A percentile compares a stretch with the other conserved stretches of the same genome.
phyloP scores from a whole-genome alignment of 345 rosid species.

The Gossypium stocksii region DNA sequence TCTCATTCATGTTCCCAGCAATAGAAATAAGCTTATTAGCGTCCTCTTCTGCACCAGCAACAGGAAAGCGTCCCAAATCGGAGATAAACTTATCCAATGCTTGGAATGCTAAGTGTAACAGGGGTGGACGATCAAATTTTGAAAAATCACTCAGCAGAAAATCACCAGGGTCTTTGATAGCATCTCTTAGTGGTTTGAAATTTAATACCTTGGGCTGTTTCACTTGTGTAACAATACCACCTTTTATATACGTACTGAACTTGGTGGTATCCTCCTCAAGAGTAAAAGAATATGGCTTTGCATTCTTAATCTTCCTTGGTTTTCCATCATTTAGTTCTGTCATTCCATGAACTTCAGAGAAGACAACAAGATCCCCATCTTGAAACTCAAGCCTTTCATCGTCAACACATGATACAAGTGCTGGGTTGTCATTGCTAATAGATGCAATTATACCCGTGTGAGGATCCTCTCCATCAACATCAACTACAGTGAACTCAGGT shows the following conservation, averaged over 20 bases:
- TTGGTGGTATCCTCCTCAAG: conserved; percentile 85
- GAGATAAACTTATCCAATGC: conserved; percentile 77
- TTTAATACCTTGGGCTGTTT: conserved; percentile 81
- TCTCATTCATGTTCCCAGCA: conserved; percentile 58
- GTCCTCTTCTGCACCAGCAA: conserved; percentile 89
- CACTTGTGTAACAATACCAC: conserved; percentile 96
- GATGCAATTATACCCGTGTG: conserved; percentile 95
- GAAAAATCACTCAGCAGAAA: conserved; percentile 93
- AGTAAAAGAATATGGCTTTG: conserved; percentile 80
- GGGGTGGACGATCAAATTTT: conserved; percentile 89
- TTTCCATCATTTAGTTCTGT: conserved; percentile 89
- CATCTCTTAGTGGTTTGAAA: conserved; percentile 86
- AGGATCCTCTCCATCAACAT: conserved; percentile 96
- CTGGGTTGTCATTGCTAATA: conserved; percentile 80
- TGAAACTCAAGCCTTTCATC: conserved; percentile 97
- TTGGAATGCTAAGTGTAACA: conserved; percentile 87
- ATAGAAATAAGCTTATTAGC: conserved; percentile 69
- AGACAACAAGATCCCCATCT: conserved; percentile 91
- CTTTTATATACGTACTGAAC: conserved; percentile 63
- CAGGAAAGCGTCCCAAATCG: conserved; percentile 71
- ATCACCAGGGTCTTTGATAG: conserved; percentile 87
- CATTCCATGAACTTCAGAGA: conserved; percentile 97
- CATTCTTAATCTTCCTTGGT: conserved; percentile 80
- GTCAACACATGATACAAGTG: conserved; percentile 86
- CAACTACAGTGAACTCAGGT: conserved; percentile 78